Evolutionary conservation across 805 yeast genomes (phyloP), one percentile per base, ranked within the genome.

Genomic region (Teunomyces stri): DNA sequence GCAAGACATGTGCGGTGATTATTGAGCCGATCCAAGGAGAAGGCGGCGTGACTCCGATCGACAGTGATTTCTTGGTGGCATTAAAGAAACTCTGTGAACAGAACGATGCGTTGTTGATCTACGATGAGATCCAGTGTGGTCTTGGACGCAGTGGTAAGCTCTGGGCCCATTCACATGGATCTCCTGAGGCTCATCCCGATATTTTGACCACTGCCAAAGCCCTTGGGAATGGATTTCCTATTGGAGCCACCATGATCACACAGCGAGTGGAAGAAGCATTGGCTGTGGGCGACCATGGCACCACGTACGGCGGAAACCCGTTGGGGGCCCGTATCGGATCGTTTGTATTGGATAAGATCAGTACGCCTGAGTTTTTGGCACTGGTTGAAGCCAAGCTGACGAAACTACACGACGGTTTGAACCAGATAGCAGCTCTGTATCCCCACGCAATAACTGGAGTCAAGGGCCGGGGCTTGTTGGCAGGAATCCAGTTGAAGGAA

Each of bases 11-110:
- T 57, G 99, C 91, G 45, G 94, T 94, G 27, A 94, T 94, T 47
- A 84, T 94, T 33, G 99, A 94, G 69, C 99, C 99, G 18, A 85
- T 94, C 49, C 99, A 94, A 73, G 99, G 98, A 56, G 99, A 92
- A 71, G 98, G 99, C 48, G 99, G 99, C 48, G 84, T 92, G 15
- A 81, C 83, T 59, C 81, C 85, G 16, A 79, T 89, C 49, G 74
- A 79, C 33, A 55, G 68, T 0, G 87, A 82, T 37, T 90, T 88
- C 61, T 74, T 92, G 51, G 61, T 74, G 3, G 81, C 80, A 43
- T 70, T 92, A 62, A 84, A 85, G 55, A 66, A 79, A 57, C 68
- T 87, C 47, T 89, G 97, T 64, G 69, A 72, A 47, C 76, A 83
- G 47, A 76, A 84, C 55, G 82, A 86, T 46, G 95, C 87, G 9